These are phyloP conservation scores for Sideroxylon spinosum DNA, from an alignment of 179 eudicot genomes.

Conservation along the genomic window DNA sequence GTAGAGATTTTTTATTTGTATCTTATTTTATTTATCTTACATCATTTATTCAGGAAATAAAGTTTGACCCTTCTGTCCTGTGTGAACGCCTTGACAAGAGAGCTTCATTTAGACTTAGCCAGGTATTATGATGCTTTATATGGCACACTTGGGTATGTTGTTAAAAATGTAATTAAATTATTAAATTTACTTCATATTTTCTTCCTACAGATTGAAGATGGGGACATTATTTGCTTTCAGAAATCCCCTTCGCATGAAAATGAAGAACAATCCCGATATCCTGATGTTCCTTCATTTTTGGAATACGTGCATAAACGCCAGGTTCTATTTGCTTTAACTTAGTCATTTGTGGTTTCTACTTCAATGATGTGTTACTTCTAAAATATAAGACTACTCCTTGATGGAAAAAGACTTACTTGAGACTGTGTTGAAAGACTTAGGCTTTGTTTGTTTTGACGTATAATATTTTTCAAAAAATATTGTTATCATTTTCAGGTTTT, in stretches of 20 bases:
- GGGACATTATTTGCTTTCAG: slow-evolving; percentile 82
- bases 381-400: no score
- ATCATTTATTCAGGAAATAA: slow-evolving; percentile 41
- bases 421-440: no score
- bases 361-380: background rate
- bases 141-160: background rate
- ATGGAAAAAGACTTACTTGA: no score
- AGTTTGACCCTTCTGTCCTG: slow-evolving; percentile 61
- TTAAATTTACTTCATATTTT: background rate
- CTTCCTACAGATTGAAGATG: slow-evolving; percentile 53
- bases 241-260: slow-evolving; percentile 37
- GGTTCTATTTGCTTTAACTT: slow-evolving; percentile 27
- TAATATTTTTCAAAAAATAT: no score
- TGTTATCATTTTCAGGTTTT: no score
- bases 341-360: background rate
- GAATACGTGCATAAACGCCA: slow-evolving; percentile 88
- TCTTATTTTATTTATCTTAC: background rate
- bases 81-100: slow-evolving; percentile 54
- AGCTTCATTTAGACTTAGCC: slow-evolving; percentile 40
- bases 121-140: slow-evolving; percentile 32
- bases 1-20: background rate
- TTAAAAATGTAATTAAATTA: background rate
- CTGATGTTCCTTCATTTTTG: slow-evolving; percentile 66
- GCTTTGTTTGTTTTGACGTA: no score
- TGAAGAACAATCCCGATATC: slow-evolving; percentile 49